These are phyloP conservation scores for Xylaria sp. DNA, from an alignment of 2,329 filamentous ascomycete genomes.

Conservation along the genomic window DNA sequence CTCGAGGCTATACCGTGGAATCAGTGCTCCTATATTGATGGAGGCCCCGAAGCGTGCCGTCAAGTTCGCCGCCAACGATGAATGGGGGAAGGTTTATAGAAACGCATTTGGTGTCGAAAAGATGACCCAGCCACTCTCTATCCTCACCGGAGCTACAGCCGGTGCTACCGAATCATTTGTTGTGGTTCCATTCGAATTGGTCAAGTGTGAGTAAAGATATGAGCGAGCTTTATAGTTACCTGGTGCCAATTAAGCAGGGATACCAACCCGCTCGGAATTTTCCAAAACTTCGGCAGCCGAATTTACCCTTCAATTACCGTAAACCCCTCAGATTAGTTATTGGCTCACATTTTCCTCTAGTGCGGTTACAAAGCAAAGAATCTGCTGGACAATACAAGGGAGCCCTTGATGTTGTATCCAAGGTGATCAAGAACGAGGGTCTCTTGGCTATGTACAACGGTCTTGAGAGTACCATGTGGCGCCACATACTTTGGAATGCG, in stretches of 20 bases:
- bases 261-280: not conserved
- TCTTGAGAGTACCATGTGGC: conserved; percentile 95
- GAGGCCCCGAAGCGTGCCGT: conserved; percentile 89
- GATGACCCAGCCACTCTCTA: conserved; percentile 91
- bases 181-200: conserved; percentile 87
- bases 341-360: conserved; percentile 53
- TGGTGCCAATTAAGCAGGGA: conserved; percentile 14
- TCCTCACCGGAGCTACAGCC: conserved; percentile 92
- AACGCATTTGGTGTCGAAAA: conserved; percentile 83
- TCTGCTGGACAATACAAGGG: conserved; percentile 89
- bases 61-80: conserved; percentile 99
- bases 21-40: conserved; percentile 96
- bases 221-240: conserved; percentile 3
- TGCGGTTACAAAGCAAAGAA: conserved; percentile 94
- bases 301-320: not conserved
- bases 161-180: conserved; percentile 97
- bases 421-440: conserved; percentile 87
- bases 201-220: conserved; percentile 69
- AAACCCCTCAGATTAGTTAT: not conserved
- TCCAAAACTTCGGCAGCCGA: not conserved
- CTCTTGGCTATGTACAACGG: conserved; percentile 93
- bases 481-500: conserved; percentile 74
- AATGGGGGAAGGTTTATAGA: conserved; percentile 96
- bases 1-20: conserved; percentile 94
- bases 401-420: conserved; percentile 81